Percentiles rank a stretch among this genome's conserved stretches.
Evolutionary conservation across 2,329 filamentous ascomycete genomes (phyloP).

Genomic region (Coniochaeta sp.): DNA sequence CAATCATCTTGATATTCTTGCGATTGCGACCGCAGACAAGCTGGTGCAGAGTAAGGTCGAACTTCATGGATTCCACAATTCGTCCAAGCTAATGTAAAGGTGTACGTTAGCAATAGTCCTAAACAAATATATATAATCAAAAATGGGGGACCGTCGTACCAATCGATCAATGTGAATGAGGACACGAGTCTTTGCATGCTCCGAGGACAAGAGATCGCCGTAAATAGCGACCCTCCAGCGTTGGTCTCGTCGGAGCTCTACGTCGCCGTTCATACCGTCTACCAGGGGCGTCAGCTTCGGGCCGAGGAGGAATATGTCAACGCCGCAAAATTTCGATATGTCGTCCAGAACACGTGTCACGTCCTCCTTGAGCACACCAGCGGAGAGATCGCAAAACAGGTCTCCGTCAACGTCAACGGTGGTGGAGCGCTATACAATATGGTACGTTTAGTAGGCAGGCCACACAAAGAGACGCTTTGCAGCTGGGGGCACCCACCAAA

Average conservation of each 20-base stretch:
- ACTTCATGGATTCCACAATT: constrained; percentile 68
- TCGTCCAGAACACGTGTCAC: constrained; percentile 82
- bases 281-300: constrained; percentile 79
- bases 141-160: constrained; percentile 41
- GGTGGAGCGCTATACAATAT: constrained; percentile 65
- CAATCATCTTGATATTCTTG: constrained; percentile 97
- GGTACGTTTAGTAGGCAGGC: constrained; percentile 15
- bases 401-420: constrained; percentile 90
- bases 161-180: constrained; percentile 96
- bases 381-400: constrained; percentile 68
- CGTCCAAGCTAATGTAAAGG: constrained; percentile 53
- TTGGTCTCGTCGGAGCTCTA: constrained; percentile 79
- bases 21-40: constrained; percentile 87
- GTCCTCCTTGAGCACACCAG: constrained; percentile 62
- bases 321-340: constrained; percentile 81
- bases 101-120: not conserved
- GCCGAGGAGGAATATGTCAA: constrained; percentile 92
- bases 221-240: constrained; percentile 91
- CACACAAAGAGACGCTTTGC: constrained; percentile 10
- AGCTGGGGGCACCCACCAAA: constrained; percentile 56
- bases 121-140: not conserved
- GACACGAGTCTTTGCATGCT: constrained; percentile 93
- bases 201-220: constrained; percentile 87
- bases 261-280: constrained; percentile 66
- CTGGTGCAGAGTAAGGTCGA: constrained; percentile 84